These are phyloP conservation scores for Linnemannia hyalina DNA, from an alignment of 192 early-diverging fungal species.

Conservation along the genomic window DNA sequence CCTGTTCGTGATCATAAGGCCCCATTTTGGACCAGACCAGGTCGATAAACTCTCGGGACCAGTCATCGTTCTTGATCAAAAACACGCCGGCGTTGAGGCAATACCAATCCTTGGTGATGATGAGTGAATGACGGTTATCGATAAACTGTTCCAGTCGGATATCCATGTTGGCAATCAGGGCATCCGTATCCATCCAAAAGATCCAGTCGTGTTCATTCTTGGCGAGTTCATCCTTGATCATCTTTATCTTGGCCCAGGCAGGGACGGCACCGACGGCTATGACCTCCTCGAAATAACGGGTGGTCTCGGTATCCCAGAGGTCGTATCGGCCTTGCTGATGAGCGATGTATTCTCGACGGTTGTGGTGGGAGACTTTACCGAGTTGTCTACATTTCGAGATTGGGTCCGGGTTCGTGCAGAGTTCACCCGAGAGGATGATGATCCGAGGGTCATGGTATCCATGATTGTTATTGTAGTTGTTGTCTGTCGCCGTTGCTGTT, in stretches of 20 bases:
- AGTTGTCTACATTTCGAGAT: neutral
- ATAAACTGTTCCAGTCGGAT: slow-evolving; percentile 51
- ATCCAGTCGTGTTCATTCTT: slow-evolving; percentile 57
- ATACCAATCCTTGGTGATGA: slow-evolving; percentile 13
- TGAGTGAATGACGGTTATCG: slow-evolving; percentile 31
- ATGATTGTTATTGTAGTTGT: neutral
- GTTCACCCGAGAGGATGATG: slow-evolving; percentile 16
- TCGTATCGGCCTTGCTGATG: slow-evolving; percentile 15
- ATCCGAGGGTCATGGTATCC: neutral
- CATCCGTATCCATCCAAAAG: slow-evolving; percentile 70
- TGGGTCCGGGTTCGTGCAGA: neutral
- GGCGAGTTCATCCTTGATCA: slow-evolving; percentile 13
- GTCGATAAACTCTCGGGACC: slow-evolving; percentile 54
- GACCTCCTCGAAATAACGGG: slow-evolving; percentile 9
- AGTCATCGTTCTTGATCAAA: slow-evolving; percentile 59
- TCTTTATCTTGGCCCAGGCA: slow-evolving; percentile 32
- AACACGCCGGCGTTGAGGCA: slow-evolving; percentile 67
- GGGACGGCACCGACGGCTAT: neutral
- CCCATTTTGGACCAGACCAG: slow-evolving; percentile 31
- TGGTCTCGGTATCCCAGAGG: neutral
- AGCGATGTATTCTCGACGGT: slow-evolving; percentile 14
- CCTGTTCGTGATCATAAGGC: neutral
- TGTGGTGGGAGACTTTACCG: neutral
- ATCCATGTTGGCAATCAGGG: slow-evolving; percentile 59
- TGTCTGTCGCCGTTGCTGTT: neutral